phyloP scores from a whole-genome alignment of 2,329 filamentous ascomycete species.

The Helicocarpus griseus region DNA sequence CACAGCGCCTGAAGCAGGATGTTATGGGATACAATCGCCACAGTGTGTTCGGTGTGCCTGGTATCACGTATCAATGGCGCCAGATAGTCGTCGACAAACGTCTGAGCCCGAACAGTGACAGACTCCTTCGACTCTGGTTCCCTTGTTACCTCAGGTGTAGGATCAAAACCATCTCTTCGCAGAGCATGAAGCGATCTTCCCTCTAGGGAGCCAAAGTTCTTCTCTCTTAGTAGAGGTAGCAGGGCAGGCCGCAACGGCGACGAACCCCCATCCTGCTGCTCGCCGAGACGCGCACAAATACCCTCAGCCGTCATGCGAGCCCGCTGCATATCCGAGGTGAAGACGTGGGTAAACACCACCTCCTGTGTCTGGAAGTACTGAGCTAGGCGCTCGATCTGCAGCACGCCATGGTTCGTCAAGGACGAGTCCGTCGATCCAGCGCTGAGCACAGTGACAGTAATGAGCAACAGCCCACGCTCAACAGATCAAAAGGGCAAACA shows the following conservation, averaged over 20 bases:
- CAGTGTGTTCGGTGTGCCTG: conserved; percentile 25
- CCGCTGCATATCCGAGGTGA: conserved; percentile 67
- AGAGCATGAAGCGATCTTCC: conserved; percentile 16
- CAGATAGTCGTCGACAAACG: conserved; percentile 58
- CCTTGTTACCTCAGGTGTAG: conserved; percentile 33
- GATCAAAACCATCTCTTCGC: conserved; percentile 14
- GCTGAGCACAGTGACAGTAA: conserved; percentile 31
- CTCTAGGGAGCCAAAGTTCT: conserved; percentile 33
- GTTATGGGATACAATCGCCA: conserved; percentile 73
- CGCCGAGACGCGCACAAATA: conserved; percentile 12
- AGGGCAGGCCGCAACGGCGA: conserved; percentile 6
- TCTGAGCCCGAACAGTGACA: conserved; percentile 54
- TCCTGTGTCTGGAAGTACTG: conserved; percentile 54
- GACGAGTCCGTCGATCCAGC: conserved; percentile 70
- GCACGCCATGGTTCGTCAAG: conserved; percentile 68
- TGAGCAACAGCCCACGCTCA: background rate
- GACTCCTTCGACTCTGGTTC: conserved; percentile 59
- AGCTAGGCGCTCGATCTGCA: conserved; percentile 66
- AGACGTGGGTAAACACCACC: conserved; percentile 58
- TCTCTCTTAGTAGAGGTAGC: conserved; percentile 25
- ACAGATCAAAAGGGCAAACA: background rate
- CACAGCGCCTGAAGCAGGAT: conserved; percentile 66
- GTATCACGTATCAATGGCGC: conserved; percentile 43
- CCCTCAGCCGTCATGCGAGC: conserved; percentile 44
- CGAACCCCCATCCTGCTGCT: conserved; percentile 4